These are phyloP conservation scores for Pichia sp. DNA, from an alignment of 1,139 yeast genomes.

Conservation along the genomic window DNA sequence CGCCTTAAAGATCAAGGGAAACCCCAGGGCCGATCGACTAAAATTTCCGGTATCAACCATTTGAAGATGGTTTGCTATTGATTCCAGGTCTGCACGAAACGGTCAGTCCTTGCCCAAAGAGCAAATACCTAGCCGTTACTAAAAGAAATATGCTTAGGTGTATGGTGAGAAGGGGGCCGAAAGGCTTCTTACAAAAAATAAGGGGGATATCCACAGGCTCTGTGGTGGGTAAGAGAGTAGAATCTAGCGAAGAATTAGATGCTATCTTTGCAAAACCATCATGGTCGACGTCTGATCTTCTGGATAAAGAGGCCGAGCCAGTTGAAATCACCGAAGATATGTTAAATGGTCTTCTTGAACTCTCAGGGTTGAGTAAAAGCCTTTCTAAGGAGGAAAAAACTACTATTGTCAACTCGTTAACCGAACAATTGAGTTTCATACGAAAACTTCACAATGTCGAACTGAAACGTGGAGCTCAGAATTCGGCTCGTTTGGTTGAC, in stretches of 20 bases:
- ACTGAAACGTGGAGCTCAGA: neutral
- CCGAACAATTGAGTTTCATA: conserved; percentile 29
- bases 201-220: neutral
- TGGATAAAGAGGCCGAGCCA: conserved; percentile 4
- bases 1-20: neutral
- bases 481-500: conserved; percentile 21
- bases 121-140: too few relatives aligned
- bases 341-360: conserved; percentile 23
- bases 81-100: too few relatives aligned
- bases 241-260: conserved; percentile 12
- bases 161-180: neutral
- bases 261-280: conserved; percentile 16
- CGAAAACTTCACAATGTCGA: conserved; percentile 23
- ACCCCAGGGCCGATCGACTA: neutral
- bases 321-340: conserved; percentile 17
- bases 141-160: too few relatives aligned
- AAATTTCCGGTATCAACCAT: neutral
- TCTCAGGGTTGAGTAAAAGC: conserved; percentile 29
- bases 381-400: conserved; percentile 16
- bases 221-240: conserved; percentile 13
- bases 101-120: too few relatives aligned
- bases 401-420: conserved; percentile 19
- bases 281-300: conserved; percentile 23
- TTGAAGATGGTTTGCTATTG: too few relatives aligned
- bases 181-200: neutral